Conservation (phyloP, 306 rosid genomes). For the Lupinus albus region DNA sequence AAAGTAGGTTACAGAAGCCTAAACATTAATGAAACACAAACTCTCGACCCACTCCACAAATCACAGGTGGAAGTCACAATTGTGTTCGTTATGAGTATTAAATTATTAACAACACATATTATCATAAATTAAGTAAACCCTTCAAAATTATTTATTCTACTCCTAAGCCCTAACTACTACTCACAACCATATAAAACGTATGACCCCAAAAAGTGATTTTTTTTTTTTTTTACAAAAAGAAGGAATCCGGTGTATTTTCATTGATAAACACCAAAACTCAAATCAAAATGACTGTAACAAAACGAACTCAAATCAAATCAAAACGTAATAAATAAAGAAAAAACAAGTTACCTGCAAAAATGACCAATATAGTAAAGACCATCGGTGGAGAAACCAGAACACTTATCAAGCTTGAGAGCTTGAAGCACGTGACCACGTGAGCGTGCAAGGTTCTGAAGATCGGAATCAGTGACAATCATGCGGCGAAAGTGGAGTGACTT, state of each 20-base stretch:
- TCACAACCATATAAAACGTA: not conserved
- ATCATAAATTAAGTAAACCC: too few species aligned
- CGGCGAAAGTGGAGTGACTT: constrained; percentile 83
- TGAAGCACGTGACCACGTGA: constrained; percentile 69
- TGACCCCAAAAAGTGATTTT: not conserved
- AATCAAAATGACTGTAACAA: not conserved
- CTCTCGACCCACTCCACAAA: constrained; percentile 22
- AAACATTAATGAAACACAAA: constrained; percentile 31
- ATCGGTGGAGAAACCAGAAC: constrained; percentile 90
- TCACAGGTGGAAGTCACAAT: not conserved
- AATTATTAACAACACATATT: too few species aligned
- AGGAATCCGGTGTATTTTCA: not conserved
- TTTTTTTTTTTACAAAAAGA: not conserved
- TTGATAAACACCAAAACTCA: not conserved
- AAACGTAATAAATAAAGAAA: not conserved
- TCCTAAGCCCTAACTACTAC: too few species aligned
- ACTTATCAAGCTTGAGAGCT: constrained; percentile 80
- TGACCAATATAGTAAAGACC: constrained; percentile 70
- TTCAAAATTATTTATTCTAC: too few species aligned
- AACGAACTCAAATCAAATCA: too few species aligned
- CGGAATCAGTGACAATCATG: constrained; percentile 86
- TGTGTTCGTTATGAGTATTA: not conserved
- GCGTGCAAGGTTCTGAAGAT: constrained; percentile 70
- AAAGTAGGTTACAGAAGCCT: constrained; percentile 2
- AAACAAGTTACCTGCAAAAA: constrained; percentile 67